These are phyloP conservation scores for Fusarium euwallaceae DNA, from an alignment of 2,329 filamentous ascomycete species.

Conservation along the genomic window DNA sequence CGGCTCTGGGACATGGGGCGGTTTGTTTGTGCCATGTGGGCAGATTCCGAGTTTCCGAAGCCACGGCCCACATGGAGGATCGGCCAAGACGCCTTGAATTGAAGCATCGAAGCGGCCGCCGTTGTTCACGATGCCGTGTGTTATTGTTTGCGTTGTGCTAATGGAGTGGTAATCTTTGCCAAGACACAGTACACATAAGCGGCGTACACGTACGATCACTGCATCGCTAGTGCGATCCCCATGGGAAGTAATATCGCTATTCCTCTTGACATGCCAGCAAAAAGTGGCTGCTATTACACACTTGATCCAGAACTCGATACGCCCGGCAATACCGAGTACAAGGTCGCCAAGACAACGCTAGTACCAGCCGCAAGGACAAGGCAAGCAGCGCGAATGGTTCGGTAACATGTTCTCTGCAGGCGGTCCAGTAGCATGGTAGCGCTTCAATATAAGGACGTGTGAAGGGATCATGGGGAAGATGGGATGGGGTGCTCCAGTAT, in stretches of 20 bases:
- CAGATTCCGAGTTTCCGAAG: background rate
- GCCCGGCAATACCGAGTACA: background rate
- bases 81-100: background rate
- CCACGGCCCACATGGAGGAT: background rate
- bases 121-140: background rate
- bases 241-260: background rate
- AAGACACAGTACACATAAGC: background rate
- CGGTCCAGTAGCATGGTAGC: background rate
- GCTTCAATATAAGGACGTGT: background rate
- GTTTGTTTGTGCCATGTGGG: background rate
- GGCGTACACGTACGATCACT: background rate
- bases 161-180: background rate
- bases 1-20: background rate
- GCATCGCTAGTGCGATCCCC: background rate
- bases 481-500: background rate
- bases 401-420: background rate
- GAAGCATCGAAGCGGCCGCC: background rate
- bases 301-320: background rate
- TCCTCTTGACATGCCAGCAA: background rate
- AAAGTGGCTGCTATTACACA: background rate
- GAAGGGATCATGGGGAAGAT: background rate
- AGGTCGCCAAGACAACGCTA: background rate
- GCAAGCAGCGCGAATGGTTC: background rate
- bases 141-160: background rate
- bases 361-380: background rate